phyloP scores from a whole-genome alignment of 2,329 filamentous ascomycete species.

The Ustulina deusta region DNA sequence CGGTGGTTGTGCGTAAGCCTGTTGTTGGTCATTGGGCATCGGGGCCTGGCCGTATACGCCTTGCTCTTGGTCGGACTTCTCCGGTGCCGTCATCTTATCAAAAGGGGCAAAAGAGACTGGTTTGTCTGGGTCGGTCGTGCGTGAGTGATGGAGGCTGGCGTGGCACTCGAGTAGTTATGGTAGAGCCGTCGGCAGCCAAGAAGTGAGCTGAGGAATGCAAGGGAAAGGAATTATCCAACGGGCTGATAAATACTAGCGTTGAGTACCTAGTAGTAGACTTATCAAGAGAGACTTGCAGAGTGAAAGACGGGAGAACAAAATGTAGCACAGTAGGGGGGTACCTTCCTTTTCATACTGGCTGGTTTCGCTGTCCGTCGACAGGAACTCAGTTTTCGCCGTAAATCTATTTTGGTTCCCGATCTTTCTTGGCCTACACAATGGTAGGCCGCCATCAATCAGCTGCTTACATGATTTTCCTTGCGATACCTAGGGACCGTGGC shows the following conservation, averaged over 20 bases:
- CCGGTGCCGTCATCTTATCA: conserved; percentile 19
- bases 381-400: not conserved
- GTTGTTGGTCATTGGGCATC: conserved; percentile 16
- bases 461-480: not conserved
- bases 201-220: not conserved
- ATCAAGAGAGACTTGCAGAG: not conserved
- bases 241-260: not conserved
- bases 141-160: not conserved
- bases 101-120: not conserved
- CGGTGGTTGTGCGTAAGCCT: conserved; percentile 26
- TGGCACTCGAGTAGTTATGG: not conserved
- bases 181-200: not conserved
- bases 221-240: conserved; percentile 6
- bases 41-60: conserved; percentile 23
- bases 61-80: conserved; percentile 28
- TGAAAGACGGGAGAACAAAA: conserved; percentile 3
- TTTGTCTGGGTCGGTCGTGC: not conserved
- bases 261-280: too few species aligned
- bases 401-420: conserved; percentile 6
- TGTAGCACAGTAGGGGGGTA: not conserved
- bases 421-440: not conserved
- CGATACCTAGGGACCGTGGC: not conserved
- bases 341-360: not conserved
- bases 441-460: not conserved
- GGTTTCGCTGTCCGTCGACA: not conserved